A percentile compares a stretch with the other conserved stretches of the same genome.
Conservation (phyloP, 2,329 filamentous ascomycete species). For the Fusarium gaditjirri region DNA sequence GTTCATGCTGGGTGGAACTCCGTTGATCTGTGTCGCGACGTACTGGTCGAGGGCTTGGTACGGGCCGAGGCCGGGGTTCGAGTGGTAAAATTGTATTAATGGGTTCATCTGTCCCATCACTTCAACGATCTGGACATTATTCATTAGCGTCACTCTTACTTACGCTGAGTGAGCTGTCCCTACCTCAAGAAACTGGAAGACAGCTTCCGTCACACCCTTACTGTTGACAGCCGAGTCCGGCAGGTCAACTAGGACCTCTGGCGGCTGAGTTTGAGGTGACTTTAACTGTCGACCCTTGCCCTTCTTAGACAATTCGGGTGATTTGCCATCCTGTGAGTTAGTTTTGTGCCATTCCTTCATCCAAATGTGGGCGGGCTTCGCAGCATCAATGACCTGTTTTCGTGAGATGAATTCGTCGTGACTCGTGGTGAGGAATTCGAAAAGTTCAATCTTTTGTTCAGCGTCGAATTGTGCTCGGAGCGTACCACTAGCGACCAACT, state of each 20-base stretch:
- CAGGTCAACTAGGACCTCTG: conserved; percentile 66
- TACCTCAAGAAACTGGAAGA: conserved; percentile 74
- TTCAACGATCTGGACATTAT: conserved; percentile 64
- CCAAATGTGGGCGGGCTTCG: conserved; percentile 71
- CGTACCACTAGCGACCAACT: conserved; percentile 82
- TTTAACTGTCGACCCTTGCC: conserved; percentile 68
- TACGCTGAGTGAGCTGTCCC: conserved; percentile 35
- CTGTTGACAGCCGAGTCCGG: conserved; percentile 68
- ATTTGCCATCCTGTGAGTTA: conserved; percentile 68
- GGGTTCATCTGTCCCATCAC: conserved; percentile 75
- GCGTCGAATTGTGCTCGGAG: conserved; percentile 83
- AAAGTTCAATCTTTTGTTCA: conserved; percentile 82
- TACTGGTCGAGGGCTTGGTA: conserved; percentile 71
- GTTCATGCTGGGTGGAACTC: conserved; percentile 54
- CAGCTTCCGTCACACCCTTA: conserved; percentile 69
- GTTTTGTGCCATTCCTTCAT: conserved; percentile 72
- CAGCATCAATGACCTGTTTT: conserved; percentile 68
- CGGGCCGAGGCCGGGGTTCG: conserved; percentile 64
- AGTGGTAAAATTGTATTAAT: conserved; percentile 67
- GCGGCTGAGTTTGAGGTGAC: conserved; percentile 67
- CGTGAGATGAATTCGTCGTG: conserved; percentile 89
- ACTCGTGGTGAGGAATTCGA: conserved; percentile 80
- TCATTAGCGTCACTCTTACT: conserved; percentile 39
- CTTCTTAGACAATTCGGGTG: conserved; percentile 76
- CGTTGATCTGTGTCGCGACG: conserved; percentile 60